Base-by-base conservation (phyloP, 2,329 filamentous ascomycete species). In the Phialemoniopsis sp. region DNA sequence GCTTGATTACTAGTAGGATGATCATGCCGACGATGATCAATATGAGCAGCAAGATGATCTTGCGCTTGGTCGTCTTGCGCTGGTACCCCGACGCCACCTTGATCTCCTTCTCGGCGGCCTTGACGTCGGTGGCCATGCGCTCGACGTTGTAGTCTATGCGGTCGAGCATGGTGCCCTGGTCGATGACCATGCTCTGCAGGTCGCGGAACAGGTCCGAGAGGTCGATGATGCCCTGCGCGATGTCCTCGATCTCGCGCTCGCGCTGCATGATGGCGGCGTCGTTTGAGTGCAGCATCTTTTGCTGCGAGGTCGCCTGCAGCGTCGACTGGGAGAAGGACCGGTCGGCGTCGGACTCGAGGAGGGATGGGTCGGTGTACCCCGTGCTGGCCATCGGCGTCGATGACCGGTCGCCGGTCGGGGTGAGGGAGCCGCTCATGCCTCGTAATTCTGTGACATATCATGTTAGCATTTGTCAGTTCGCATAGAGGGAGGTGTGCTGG, bases 101-200 rank as follows among this genome's bases (percentile, higher is more conserved):
- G 39, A 98, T 76, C 66, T 98, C 93, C 60, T 91, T 93, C 46
- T 95, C 88, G 4, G 93, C 93, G 15, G 77, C 87, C 59, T 95
- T 95, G 42, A 98, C 89, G 55, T 97, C 89, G 15, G 82, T 83
- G n/a, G 82, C 80, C 87, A 97, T 96, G 45, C 85, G 78, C 66
- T 98, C 93, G 38, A 98, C 89, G 54, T 98, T 98, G 67, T 96
- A 98, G 63, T 98, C 95, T 53, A 95, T 94, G 55, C 93, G 84
- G 62, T 95, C 90, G 16, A 95, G 74, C 77, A 94, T 87, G 13
- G 88, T 93, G 38, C 89, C 89, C 61, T 93, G 87, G 57, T 93
- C 87, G 49, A 95, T 90, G 51, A 94, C 89, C 90, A 98, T 97
- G 35, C 76, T 84, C 63, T 98, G 93, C 21, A 98, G 70, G 55